Conservation (phyloP, 2,329 filamentous ascomycete genomes). For the Penicillium rolfsii region DNA sequence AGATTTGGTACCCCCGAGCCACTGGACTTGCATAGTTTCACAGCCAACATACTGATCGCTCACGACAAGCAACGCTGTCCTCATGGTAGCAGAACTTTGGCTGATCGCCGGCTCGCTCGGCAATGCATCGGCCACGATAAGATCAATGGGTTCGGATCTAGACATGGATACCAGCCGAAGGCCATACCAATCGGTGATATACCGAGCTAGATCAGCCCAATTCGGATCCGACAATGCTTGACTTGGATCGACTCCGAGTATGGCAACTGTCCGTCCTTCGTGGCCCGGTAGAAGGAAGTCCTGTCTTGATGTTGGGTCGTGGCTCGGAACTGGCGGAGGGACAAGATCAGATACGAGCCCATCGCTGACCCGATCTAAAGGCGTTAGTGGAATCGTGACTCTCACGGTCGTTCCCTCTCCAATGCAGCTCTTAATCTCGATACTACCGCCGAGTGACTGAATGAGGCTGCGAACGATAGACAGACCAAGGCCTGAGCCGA, state of each 20-base stretch:
- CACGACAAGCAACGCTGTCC: constrained; percentile 1
- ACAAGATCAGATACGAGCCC: neutral
- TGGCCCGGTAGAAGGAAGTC: neutral
- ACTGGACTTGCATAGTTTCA: neutral
- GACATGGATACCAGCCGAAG: neutral
- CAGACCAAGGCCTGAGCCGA: constrained; percentile 65
- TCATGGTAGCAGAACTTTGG: constrained; percentile 10
- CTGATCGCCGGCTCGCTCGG: constrained; percentile 1
- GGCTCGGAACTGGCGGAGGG: neutral
- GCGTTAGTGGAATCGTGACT: neutral
- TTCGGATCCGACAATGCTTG: neutral
- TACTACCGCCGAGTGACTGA: constrained; percentile 12
- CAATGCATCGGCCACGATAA: neutral
- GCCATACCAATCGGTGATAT: constrained; percentile 3
- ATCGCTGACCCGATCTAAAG: neutral
- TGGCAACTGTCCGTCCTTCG: constrained; percentile 2
- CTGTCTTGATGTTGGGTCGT: neutral
- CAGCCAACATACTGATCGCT: neutral
- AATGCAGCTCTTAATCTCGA: constrained; percentile 11
- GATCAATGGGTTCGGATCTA: neutral
- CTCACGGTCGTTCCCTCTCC: constrained; percentile 1
- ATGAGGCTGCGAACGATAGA: constrained; percentile 56
- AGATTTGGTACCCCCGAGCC: constrained; percentile 9
- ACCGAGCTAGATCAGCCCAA: constrained; percentile 1
- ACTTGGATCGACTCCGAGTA: neutral